These are phyloP conservation scores for Microcos paniculata DNA, from an alignment of 345 rosid species.

Conservation along the genomic window DNA sequence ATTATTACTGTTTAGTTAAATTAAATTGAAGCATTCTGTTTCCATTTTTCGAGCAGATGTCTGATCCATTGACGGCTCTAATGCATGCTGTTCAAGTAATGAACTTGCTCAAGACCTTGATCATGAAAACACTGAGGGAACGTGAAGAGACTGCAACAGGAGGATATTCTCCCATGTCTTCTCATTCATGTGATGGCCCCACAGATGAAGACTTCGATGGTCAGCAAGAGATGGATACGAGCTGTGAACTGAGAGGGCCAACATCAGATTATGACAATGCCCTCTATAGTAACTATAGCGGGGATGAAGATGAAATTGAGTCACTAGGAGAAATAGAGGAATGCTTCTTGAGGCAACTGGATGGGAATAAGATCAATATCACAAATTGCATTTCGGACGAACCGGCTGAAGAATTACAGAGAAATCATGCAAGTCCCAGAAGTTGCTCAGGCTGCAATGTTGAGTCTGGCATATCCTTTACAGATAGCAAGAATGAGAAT, in stretches of 20 bases:
- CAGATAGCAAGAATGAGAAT: slow-evolving; percentile 46
- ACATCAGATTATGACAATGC: slow-evolving; percentile 52
- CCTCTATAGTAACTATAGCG: slow-evolving; percentile 32
- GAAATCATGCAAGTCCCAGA: slow-evolving; percentile 27
- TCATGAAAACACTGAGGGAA: slow-evolving; percentile 55
- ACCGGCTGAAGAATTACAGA: slow-evolving; percentile 12
- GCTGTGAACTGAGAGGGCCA: slow-evolving; percentile 61
- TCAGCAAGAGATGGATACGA: slow-evolving; percentile 78
- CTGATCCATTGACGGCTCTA: slow-evolving; percentile 90
- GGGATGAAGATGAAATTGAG: slow-evolving; percentile 48
- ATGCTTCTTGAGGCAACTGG: slow-evolving; percentile 62
- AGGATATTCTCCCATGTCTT: slow-evolving; percentile 69
- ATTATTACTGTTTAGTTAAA: not conserved
- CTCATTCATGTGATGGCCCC: slow-evolving; percentile 52
- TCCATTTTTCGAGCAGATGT: slow-evolving; percentile 50
- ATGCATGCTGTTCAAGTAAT: slow-evolving; percentile 99
- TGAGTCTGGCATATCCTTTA: slow-evolving; percentile 40
- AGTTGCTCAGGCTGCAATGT: slow-evolving; percentile 31
- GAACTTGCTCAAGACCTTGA: slow-evolving; percentile 91
- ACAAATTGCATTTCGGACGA: slow-evolving; percentile 15
- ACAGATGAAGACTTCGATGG: slow-evolving; percentile 63
- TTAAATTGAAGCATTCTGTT: not conserved
- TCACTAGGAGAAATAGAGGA: slow-evolving; percentile 65
- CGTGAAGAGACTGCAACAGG: slow-evolving; percentile 65
- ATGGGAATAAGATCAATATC: slow-evolving; percentile 21